Evolutionary conservation across 1,139 yeast species (phyloP).

Genomic region (Scheffersomyces segobiensis): DNA sequence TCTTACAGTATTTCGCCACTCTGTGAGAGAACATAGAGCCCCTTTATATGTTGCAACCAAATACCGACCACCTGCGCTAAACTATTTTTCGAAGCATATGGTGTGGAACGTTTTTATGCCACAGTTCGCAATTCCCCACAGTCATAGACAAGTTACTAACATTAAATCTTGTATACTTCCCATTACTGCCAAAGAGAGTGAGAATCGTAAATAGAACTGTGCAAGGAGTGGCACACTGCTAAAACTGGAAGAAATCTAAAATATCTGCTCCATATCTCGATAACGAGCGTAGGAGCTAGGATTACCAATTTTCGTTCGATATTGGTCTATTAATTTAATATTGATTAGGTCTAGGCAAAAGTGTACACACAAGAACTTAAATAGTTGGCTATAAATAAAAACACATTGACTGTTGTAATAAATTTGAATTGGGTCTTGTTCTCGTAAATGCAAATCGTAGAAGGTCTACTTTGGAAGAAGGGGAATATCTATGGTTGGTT

Average conservation of each 20-base stretch:
- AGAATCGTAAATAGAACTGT: neutral
- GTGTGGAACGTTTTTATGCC: neutral
- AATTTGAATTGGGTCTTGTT: constrained; percentile 82
- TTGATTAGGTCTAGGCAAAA: constrained; percentile 53
- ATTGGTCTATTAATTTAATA: constrained; percentile 37
- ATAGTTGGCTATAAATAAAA: constrained; percentile 70
- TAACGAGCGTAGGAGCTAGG: neutral
- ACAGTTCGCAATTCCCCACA: neutral
- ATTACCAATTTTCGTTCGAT: neutral
- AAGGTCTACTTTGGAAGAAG: constrained; percentile 63
- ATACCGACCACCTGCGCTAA: neutral
- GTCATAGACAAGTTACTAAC: neutral
- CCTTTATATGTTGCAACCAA: neutral
- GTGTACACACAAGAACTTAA: constrained; percentile 75
- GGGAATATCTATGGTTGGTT: constrained; percentile 49
- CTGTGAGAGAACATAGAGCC: neutral
- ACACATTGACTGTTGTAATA: constrained; percentile 72
- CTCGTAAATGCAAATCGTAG: constrained; percentile 85
- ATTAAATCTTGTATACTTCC: neutral
- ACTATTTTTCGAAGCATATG: neutral
- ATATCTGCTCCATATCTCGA: neutral
- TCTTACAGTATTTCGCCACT: neutral
- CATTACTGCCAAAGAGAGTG: neutral
- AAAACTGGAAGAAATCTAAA: neutral
- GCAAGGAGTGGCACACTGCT: neutral